Conservation (phyloP, 148 eudicot genomes). For the Nyssa sinensis region DNA sequence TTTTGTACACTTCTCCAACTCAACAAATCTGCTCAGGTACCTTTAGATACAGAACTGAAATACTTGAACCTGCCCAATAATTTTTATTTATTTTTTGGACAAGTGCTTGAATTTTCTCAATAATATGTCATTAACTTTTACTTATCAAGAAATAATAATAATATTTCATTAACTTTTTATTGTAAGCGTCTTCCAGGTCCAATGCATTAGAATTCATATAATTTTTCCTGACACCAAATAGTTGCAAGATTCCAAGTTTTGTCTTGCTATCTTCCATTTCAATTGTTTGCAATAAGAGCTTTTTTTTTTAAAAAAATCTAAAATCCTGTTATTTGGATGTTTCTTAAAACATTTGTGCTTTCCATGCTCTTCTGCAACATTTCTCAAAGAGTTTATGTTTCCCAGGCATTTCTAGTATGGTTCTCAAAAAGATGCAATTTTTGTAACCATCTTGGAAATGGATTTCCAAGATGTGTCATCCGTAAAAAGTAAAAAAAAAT, state of each 20-base stretch:
- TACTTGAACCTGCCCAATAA: neutral
- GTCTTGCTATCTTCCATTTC: too few relatives aligned
- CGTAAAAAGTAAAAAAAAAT: too few relatives aligned
- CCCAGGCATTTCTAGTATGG: too few relatives aligned
- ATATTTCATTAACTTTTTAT: too few relatives aligned
- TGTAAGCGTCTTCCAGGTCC: too few relatives aligned
- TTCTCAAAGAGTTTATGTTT: neutral
- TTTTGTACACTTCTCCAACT: slow-evolving; percentile 97
- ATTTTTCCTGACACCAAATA: neutral
- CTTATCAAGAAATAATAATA: too few relatives aligned
- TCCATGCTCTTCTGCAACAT: neutral
- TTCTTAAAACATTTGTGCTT: neutral
- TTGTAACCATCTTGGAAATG: neutral
- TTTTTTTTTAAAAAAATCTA: neutral
- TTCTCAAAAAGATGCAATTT: neutral
- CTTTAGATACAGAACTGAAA: neutral
- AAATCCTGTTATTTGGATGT: neutral
- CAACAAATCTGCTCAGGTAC: slow-evolving; percentile 98
- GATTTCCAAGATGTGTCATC: neutral
- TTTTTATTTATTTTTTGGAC: too few relatives aligned
- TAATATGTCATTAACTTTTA: too few relatives aligned
- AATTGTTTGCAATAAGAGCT: too few relatives aligned
- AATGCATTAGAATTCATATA: too few relatives aligned
- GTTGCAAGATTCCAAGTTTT: neutral
- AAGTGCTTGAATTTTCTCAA: too few relatives aligned